Evolutionary conservation across 805 yeast genomes (phyloP).

Genomic region (Ascoidea rubescens): DNA sequence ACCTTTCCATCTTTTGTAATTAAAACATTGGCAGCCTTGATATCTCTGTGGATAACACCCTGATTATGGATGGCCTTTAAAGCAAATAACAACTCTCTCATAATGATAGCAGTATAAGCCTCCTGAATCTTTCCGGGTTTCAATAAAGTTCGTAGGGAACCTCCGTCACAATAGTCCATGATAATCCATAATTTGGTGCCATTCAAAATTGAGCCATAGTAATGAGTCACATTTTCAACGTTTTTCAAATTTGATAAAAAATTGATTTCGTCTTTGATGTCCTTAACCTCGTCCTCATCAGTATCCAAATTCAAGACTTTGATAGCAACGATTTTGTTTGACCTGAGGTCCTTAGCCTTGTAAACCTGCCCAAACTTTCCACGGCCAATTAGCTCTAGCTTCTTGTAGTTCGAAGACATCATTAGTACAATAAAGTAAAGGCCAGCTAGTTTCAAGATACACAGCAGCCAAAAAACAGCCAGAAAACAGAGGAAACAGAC

Average conservation of each 20-base stretch:
- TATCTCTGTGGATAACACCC: constrained; percentile 91
- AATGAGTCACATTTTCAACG: constrained; percentile 86
- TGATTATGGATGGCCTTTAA: constrained; percentile 70
- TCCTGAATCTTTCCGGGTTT: constrained; percentile 86
- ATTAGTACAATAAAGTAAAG: no score
- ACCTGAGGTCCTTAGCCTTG: constrained; percentile 60
- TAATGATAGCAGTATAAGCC: constrained; percentile 65
- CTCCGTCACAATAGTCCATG: constrained; percentile 97
- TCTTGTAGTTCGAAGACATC: constrained; percentile 32
- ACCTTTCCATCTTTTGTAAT: constrained; percentile 83
- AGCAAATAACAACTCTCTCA: constrained; percentile 70
- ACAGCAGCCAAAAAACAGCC: no score
- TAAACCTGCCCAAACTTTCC: constrained; percentile 97
- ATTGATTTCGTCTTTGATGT: constrained; percentile 87
- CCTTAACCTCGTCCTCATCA: constrained; percentile 85
- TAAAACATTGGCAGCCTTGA: constrained; percentile 91
- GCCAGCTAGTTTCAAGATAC: no score
- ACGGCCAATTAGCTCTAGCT: constrained; percentile 86
- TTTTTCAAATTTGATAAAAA: constrained; percentile 70
- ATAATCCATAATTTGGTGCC: constrained; percentile 95
- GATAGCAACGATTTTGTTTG: constrained; percentile 78
- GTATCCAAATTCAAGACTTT: constrained; percentile 88
- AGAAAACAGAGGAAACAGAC: no score
- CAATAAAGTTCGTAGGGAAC: constrained; percentile 74
- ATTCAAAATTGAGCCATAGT: constrained; percentile 74